Evolutionary conservation across 495 filamentous ascomycete genomes (phyloP).

Genomic region (Aspergillus olivimuriae): DNA sequence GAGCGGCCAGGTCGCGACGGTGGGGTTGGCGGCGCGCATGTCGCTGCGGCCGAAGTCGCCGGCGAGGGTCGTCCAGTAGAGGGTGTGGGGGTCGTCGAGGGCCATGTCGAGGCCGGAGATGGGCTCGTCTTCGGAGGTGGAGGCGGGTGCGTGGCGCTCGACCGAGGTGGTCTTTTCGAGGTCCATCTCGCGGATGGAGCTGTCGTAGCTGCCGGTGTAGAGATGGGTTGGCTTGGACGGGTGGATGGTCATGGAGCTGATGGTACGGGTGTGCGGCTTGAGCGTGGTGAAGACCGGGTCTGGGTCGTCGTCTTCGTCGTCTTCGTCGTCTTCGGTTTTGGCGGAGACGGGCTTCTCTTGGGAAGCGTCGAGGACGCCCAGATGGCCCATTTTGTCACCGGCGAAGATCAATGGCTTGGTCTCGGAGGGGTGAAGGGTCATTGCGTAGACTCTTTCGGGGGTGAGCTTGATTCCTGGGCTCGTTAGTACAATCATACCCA

Average conservation of each 20-base stretch:
- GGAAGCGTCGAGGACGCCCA: constrained; percentile 90
- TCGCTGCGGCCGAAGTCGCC: constrained; percentile 77
- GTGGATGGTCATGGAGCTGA: constrained; percentile 73
- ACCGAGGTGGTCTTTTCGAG: constrained; percentile 69
- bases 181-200: constrained; percentile 82
- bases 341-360: constrained; percentile 47
- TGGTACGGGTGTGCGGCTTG: constrained; percentile 86
- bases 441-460: constrained; percentile 79
- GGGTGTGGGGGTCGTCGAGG: constrained; percentile 56
- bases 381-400: constrained; percentile 87
- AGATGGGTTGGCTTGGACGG: constrained; percentile 60
- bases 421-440: constrained; percentile 81
- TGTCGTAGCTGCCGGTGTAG: constrained; percentile 90
- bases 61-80: constrained; percentile 84
- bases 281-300: constrained; percentile 76
- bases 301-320: constrained; percentile 57
- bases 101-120: constrained; percentile 79
- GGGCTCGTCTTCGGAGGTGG: constrained; percentile 62
- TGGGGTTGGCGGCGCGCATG: constrained; percentile 50
- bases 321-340: constrained; percentile 45
- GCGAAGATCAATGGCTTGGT: constrained; percentile 91
- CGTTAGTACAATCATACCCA: constrained; percentile 3
- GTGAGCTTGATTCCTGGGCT: constrained; percentile 79
- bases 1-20: constrained; percentile 61
- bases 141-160: constrained; percentile 70